Evolutionary conservation across 331 rosid genomes (phyloP), one percentile per base, ranked within the genome.

Genomic region (Telfairia occidentalis): DNA sequence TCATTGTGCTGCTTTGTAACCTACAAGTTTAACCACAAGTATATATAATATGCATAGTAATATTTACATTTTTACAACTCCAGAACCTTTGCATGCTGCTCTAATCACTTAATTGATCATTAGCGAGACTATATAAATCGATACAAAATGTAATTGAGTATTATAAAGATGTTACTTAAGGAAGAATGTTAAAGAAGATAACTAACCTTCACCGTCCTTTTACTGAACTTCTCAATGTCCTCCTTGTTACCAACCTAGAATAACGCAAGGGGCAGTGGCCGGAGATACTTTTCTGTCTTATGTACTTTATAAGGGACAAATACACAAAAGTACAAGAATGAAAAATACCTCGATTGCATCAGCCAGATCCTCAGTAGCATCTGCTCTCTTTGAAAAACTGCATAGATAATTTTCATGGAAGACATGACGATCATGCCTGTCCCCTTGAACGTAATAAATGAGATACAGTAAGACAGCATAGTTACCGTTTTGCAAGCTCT

Each of bases 1-100:
- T 95, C 98, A 86, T 95, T 91, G 85, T 95, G 98, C 84, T 86
- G 97, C 83, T 87, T 90, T 48, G 98, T 91, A 79, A 94, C 98
- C 97, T 94, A 78, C 80, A 78, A 82, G 6, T 76, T 53, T 75
- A 40, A 78, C 43, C 52, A 28, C 67, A 82, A 48, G 73, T 23
- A 18, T 84, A 80, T 76, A 81, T 30, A 21, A 57, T 54, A 61
- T 19, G 54, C 60, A 79, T 43, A 43, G 50, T 49, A n/a, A n/a
- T n/a, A 21, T 46, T 28, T 73, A 65, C 48, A 45, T 32, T 40
- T 43, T 26, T 77, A 40, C 16, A 28, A n/a, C 38, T 46, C 30
- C 38, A 8, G 3, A 45, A 58, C 57, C 30, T 57, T 15, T 32
- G 37, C 32, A 23, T 59, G 26, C 79, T 45, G 37, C 74, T 67